Base-by-base conservation (phyloP, 805 yeast genomes). In the Wickerhamiella occidentalis region DNA sequence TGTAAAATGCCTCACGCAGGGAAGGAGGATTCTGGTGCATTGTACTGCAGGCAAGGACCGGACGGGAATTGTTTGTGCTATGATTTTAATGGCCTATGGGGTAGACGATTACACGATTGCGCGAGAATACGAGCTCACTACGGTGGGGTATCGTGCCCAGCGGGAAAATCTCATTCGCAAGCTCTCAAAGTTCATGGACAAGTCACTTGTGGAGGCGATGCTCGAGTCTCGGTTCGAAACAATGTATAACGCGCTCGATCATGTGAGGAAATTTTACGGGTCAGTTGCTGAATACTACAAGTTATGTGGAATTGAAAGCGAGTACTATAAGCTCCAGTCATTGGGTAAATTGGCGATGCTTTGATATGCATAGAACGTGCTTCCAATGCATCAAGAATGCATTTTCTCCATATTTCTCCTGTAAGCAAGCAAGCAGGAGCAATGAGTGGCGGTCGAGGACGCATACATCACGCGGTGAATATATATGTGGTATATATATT, bases 11-110 rank as follows among this genome's bases (percentile, higher is more conserved):
- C 73, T 77, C 2, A 62, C 65, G 18, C 73, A 76, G 2, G 47
- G 41, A 21, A 35, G 19, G 23, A 29, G 17, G 8, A 65, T 85
- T 51, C 64, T 81, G 8, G 76, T 79, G 62, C 90, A 84, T 60
- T 85, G 94, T 64, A 77, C 88, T 3, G 90, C 90, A 1, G 95
- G 95, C 2, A 85, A 85, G 62, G 95, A 85, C 61, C 73, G 94
- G 40, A 85, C 95, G 0, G 95, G 94, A 0, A 70, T 84, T 12
- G 61, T 82, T 54, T 74, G 80, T 2, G 82, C 85, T 78, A 62
- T 85, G 52, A 67, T 85, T 4, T 68, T 85, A 41, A 65, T 77
- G 17, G 61, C 83, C 7, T 65, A 75, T 4, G 88, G 84, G 0
- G 84, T 85, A 3, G 85, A 81, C 52, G 69, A 71, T 11, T 75